Evolutionary conservation across 148 eudicot genomes (phyloP), one percentile per base, ranked within the genome.

Genomic region (Drosera capensis): DNA sequence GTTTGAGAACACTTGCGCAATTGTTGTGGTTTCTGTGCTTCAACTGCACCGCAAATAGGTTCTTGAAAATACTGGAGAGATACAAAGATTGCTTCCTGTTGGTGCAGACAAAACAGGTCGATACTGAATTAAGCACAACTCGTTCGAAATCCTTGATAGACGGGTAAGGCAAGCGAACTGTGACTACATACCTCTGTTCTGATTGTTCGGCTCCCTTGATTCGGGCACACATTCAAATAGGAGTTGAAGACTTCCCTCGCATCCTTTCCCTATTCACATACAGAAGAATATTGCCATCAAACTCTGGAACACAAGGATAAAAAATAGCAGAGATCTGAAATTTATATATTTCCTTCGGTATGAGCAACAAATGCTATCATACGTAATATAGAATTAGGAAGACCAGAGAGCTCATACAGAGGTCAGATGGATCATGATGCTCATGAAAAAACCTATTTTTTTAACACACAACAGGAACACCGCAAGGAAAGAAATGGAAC

Each of bases 141-240:
- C 3, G n/a, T n/a, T n/a, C n/a, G n/a, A 13, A 15, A 20, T 37
- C 25, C 14, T 5, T 25, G 12, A 4, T 5, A 3, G 22, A 34
- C 18, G 25, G 17, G 15, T 20, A 31, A 39, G 40, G 38, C 20
- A 39, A 43, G 40, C 3, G 7, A 16, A 19, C 6, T n/a, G 23
- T 25, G 20, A 45, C 22, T 43, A 25, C 29, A 15, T 71, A 90
- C 97, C 95, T 90, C 97, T 37, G 95, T 75, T 59, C 97, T 73
- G 49, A 90, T 90, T 34, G 95, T 90, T 53, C 97, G 72, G 60
- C 97, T 90, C 55, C 97, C 87, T 80, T 84, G 97, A 76, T 80
- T 47, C 4, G 97, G 95, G 34, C 97, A 90, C 20, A 71, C 63
- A 59, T 90, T 90, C 54, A 90, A 57, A 58, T 90, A 90, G 14